Evolutionary conservation across 225 moss, liverwort and hornwort genomes (phyloP), one percentile per base, ranked within the genome.

Genomic region (Takakia lepidozioides): DNA sequence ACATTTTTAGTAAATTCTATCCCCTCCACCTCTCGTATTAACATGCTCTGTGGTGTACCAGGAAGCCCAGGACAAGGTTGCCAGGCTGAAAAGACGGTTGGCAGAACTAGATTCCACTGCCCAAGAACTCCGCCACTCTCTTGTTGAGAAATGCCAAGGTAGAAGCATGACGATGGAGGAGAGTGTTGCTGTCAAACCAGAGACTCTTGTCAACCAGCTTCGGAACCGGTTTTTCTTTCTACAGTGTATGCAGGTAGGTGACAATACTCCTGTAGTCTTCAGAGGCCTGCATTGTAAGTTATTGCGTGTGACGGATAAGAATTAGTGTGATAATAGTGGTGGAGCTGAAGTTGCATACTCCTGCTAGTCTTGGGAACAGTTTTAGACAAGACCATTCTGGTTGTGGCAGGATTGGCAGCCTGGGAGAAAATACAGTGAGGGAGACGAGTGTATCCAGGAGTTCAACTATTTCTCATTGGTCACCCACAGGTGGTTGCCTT

Each of bases 401-500:
- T 52, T 53, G 42, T 66, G 43, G 10, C 74, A 80, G 80, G 42
- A 29, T 32, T 80, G 61, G 58, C 39, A 74, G 43, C 48, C 67
- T 39, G 54, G 56, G 54, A 60, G 35, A 49, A 63, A 41, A 29
- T 57, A 64, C 55, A 61, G 6, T 58, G 80, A 70, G 49, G 60
- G 43, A 53, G 34, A 55, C 51, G 47, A 71, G 50, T 30, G 63
- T 44, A 43, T 58, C 51, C 61, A 80, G 51, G 64, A 67, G 55
- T 80, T 80, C 45, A 64, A 74, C 26, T 80, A 80, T 38, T 80
- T 63, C 66, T 64, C 70, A 9, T 50, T 80, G 14, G 30, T 71
- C 26, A 70, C 43, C 30, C 80, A 74, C 61, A 80, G 80, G 80
- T 49, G 16, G n/a, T n/a, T n/a, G n/a, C n/a, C n/a, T n/a, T n/a